A percentile compares a stretch with the other conserved stretches of the same genome.
Evolutionary conservation across 768 basidiomycete genomes (phyloP).

Genomic region (Boletus barrowsii): DNA sequence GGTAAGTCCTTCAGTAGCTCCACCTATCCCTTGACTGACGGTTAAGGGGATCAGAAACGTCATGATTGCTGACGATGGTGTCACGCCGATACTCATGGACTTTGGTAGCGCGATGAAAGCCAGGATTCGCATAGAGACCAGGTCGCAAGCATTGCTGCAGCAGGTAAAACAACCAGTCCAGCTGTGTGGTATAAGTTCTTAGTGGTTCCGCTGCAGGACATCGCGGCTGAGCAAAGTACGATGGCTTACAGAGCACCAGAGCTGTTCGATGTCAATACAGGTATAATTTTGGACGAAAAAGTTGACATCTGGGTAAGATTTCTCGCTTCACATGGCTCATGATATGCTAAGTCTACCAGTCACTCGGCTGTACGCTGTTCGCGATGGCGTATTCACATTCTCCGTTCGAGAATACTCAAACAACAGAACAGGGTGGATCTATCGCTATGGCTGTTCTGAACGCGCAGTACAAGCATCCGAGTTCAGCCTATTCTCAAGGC

Average conservation of each 20-base stretch:
- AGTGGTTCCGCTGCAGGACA: slow-evolving; percentile 53
- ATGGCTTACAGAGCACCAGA: slow-evolving; percentile 99
- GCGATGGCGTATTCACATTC: slow-evolving; percentile 95
- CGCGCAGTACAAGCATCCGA: slow-evolving; percentile 89
- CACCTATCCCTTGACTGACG: slow-evolving; percentile 3
- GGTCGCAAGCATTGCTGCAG: slow-evolving; percentile 84
- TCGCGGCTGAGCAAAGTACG: slow-evolving; percentile 95
- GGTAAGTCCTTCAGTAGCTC: slow-evolving; percentile 46
- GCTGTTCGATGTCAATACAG: slow-evolving; percentile 95
- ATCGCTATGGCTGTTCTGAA: slow-evolving; percentile 97
- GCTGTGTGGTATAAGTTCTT: not conserved
- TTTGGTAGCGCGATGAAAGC: slow-evolving; percentile 92
- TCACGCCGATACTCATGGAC: slow-evolving; percentile 91
- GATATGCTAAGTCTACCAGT: slow-evolving; percentile 47
- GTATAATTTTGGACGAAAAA: slow-evolving; percentile 82
- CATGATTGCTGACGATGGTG: slow-evolving; percentile 92
- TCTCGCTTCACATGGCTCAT: not conserved
- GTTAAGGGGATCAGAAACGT: slow-evolving; percentile 62
- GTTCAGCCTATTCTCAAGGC: slow-evolving; percentile 82
- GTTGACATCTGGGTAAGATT: slow-evolving; percentile 90
- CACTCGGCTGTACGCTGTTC: slow-evolving; percentile 91
- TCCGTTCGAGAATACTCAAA: slow-evolving; percentile 91
- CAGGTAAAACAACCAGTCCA: slow-evolving; percentile 51
- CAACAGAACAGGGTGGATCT: slow-evolving; percentile 91
- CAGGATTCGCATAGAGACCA: slow-evolving; percentile 73